Percentiles rank a stretch among this genome's conserved stretches.
These are phyloP conservation scores for Neopestalotiopsis sp. DNA, from an alignment of 2,329 filamentous ascomycete species.

Conservation along the genomic window DNA sequence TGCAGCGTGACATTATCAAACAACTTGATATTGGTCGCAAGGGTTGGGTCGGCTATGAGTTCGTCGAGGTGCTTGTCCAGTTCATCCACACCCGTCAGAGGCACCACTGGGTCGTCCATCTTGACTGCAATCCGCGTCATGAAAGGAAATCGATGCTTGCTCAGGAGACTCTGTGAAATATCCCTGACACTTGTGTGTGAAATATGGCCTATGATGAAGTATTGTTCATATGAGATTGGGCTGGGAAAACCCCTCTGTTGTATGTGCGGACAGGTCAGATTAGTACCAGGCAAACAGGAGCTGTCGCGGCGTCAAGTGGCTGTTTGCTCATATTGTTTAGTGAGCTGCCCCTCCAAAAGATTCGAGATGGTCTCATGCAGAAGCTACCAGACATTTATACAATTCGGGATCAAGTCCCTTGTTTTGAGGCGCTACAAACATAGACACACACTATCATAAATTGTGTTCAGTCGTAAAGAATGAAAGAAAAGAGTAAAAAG, in stretches of 20 bases:
- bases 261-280: background rate
- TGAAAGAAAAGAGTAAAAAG: no score
- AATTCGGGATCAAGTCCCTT: no score
- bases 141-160: background rate
- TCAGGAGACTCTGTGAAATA: background rate
- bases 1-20: constrained; percentile 66
- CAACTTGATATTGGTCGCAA: constrained; percentile 51
- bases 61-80: constrained; percentile 59
- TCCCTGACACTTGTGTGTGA: background rate
- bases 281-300: background rate
- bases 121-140: constrained; percentile 41
- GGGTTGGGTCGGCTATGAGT: constrained; percentile 48
- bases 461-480: no score
- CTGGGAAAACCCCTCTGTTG: background rate
- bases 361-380: no score
- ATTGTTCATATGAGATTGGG: background rate
- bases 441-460: no score
- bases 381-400: no score
- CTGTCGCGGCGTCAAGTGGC: background rate
- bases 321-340: background rate
- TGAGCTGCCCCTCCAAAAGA: background rate
- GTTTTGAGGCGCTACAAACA: no score
- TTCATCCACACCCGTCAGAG: constrained; percentile 57
- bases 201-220: background rate
- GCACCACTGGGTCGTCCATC: constrained; percentile 44